Conservation (phyloP, 805 yeast species). For the Saccharomycopsis vini region DNA sequence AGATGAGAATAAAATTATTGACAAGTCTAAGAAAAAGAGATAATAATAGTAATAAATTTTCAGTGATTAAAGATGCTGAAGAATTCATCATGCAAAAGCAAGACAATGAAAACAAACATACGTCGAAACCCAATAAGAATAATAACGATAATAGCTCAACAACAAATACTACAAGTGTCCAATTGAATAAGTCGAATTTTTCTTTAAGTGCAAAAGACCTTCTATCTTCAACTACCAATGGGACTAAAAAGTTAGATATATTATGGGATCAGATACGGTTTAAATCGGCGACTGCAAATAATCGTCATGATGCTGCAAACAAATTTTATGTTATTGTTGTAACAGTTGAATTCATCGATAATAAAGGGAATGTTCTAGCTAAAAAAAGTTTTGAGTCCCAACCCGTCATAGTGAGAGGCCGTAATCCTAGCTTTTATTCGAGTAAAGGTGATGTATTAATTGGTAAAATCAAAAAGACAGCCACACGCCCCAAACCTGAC, state of each 20-base stretch:
- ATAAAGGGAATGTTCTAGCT: constrained; percentile 21
- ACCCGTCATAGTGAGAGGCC: constrained; percentile 50
- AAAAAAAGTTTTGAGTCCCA: constrained; percentile 24
- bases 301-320: constrained; percentile 22
- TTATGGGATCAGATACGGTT: constrained; percentile 27
- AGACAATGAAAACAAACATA: too few species aligned
- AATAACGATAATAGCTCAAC: neutral
- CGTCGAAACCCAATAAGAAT: too few species aligned
- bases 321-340: constrained; percentile 22
- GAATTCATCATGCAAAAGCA: constrained; percentile 2
- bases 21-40: constrained; percentile 2
- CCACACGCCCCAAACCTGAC: neutral
- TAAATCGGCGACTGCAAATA: constrained; percentile 26
- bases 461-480: constrained; percentile 17
- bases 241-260: constrained; percentile 6
- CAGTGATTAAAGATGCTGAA: constrained; percentile 1
- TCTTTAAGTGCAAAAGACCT: neutral
- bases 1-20: constrained; percentile 1
- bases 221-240: neutral
- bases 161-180: neutral
- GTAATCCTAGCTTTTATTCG: constrained; percentile 53
- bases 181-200: neutral
- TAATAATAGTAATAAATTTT: neutral
- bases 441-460: constrained; percentile 43
- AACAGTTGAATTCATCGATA: constrained; percentile 19